Conservation (phyloP, 371 early-diverging fungal species). For the Phascolomyces articulosus region DNA sequence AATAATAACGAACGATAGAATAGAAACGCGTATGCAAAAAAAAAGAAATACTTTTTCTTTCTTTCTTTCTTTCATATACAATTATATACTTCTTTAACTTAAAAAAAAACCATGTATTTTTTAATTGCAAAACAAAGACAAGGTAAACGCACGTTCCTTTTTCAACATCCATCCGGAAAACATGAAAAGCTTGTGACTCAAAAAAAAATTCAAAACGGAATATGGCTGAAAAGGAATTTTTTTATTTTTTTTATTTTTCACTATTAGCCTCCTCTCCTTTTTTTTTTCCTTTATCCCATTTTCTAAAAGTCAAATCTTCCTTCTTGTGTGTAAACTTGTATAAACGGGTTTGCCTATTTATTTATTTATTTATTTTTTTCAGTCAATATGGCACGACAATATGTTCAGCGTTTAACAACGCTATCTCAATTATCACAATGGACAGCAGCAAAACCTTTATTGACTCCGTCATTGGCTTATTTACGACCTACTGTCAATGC, state of each 20-base stretch:
- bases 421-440: constrained; percentile 20
- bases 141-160: background rate
- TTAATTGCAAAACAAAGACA: background rate
- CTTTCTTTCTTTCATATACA: background rate
- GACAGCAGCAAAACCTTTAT: constrained; percentile 12
- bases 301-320: too few relatives aligned
- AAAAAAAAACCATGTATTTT: background rate
- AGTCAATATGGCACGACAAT: constrained; percentile 25
- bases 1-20: background rate
- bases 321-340: too few relatives aligned
- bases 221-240: background rate
- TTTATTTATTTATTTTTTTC: too few relatives aligned
- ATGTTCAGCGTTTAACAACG: constrained; percentile 24
- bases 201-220: background rate
- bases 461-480: constrained; percentile 17
- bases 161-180: background rate
- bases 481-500: constrained; percentile 21
- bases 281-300: background rate
- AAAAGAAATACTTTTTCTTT: background rate
- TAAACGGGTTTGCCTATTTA: too few relatives aligned
- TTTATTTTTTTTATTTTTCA: background rate
- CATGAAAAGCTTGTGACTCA: background rate
- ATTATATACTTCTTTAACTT: too few relatives aligned
- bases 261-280: background rate
- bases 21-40: background rate